Evolutionary conservation across 495 filamentous ascomycete species (phyloP).

Genomic region (Elaphomyces granulatus): DNA sequence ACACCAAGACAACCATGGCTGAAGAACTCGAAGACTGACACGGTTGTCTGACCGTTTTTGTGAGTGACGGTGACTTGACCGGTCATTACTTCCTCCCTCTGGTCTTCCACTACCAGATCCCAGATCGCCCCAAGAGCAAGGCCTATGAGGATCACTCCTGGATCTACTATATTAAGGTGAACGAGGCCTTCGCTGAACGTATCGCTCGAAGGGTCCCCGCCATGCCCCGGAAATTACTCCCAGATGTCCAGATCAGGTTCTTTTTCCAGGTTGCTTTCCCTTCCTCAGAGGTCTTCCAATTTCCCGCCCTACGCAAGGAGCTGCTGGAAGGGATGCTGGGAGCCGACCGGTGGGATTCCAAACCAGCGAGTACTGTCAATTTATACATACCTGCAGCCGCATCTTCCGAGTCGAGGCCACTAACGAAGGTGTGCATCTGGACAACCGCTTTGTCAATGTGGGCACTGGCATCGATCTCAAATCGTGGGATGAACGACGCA

Average conservation of each 20-base stretch:
- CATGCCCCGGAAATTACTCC: conserved; percentile 63
- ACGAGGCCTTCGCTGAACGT: conserved; percentile 73
- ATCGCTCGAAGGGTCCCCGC: conserved; percentile 64
- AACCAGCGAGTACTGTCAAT: conserved; percentile 85
- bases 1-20: conserved; percentile 57
- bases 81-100: conserved; percentile 74
- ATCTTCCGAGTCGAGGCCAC: conserved; percentile 67
- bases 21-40: conserved; percentile 59
- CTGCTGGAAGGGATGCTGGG: no score
- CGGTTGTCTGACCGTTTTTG: conserved; percentile 63
- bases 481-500: no score
- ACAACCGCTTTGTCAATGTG: conserved; percentile 55
- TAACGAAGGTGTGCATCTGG: conserved; percentile 61
- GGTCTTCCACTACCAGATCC: conserved; percentile 91
- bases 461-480: conserved; percentile 39
- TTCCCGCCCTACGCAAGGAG: conserved; percentile 59
- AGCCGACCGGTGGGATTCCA: conserved; percentile 79
- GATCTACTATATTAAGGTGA: conserved; percentile 75
- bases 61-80: conserved; percentile 71
- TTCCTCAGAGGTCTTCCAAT: conserved; percentile 82
- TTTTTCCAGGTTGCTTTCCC: conserved; percentile 87
- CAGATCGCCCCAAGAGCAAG: conserved; percentile 86
- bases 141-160: conserved; percentile 91
- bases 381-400: conserved; percentile 79
- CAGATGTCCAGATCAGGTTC: conserved; percentile 79